phyloP scores from a whole-genome alignment of 257 asterid species.

The Cinchona pubescens region DNA sequence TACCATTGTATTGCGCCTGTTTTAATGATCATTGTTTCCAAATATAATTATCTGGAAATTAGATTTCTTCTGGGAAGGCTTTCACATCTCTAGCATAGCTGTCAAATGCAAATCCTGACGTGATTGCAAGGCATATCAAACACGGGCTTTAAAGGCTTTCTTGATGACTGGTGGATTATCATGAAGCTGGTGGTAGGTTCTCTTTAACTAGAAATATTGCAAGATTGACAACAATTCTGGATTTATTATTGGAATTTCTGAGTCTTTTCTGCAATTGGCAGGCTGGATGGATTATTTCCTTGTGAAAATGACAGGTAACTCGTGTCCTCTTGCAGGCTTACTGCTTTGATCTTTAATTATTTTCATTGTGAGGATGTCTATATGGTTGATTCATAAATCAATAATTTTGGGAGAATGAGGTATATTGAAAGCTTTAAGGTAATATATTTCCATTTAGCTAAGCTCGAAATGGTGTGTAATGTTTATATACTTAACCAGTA shows the following conservation, averaged over 20 bases:
- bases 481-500: background rate
- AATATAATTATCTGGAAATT: constrained; percentile 5
- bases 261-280: constrained; percentile 1
- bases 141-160: background rate
- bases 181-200: constrained; percentile 13
- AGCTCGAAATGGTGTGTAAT: background rate
- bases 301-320: constrained; percentile 16
- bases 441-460: background rate
- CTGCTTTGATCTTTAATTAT: background rate
- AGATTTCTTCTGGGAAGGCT: constrained; percentile 10
- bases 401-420: background rate
- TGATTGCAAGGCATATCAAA: background rate
- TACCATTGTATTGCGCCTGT: background rate
- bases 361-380: background rate
- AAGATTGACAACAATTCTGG: background rate
- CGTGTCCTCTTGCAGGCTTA: background rate
- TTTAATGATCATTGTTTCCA: background rate
- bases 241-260: background rate
- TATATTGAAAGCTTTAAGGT: background rate
- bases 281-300: constrained; percentile 10
- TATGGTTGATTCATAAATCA: background rate
- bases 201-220: background rate
- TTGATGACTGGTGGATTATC: background rate
- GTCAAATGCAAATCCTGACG: background rate
- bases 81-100: background rate